Evolutionary conservation across 805 yeast genomes (phyloP), one percentile per base, ranked within the genome.

Genomic region (Debaryomyces prosopidis): DNA sequence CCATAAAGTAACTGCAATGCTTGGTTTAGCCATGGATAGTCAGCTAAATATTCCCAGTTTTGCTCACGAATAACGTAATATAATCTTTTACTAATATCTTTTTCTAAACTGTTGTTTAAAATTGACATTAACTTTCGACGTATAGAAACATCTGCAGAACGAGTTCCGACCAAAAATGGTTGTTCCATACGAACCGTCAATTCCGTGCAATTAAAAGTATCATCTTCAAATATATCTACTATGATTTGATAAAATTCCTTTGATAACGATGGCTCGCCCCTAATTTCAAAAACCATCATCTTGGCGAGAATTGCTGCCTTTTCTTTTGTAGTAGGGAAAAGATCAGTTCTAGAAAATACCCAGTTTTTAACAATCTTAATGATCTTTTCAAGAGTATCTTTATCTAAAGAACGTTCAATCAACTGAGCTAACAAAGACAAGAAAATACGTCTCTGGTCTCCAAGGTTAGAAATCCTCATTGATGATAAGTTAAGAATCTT

Each of bases 21-120:
- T 63, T 92, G 98, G 61, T 89, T 89, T 49, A 92, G 68, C 99
- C 99, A 94, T 35, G 90, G 87, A 56, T 87, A 87, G 53, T 94
- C 99, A 0, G 96, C 91, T 32, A 94, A 70, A 52, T 80, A 86
- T 60, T 94, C 99, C 99, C 99, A 94, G 58, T 89, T 92, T 62
- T 94, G 99, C 57, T 94, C 98, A 32, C 92, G 73, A n/a, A 95
- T 79, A 7, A 92, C 85, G 55, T 95, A 95, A 51, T 85, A 82
- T 30, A 94, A 70, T 46, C 99, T 76, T 62, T 88, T 89, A 53
- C 80, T 79, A 18, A 90, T 76, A 52, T 87, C 90, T 41, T 73
- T 77, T 49, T 91, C 97, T 49, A 94, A 69, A 52, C 96, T 87
- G 36, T 78, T 78, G 61, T 85, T 84, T 58, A 94, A 68, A 45